Percentiles rank a stretch among this genome's conserved stretches.
Conservation (phyloP, 257 asterid genomes). For the Solanum pimpinellifolium region DNA sequence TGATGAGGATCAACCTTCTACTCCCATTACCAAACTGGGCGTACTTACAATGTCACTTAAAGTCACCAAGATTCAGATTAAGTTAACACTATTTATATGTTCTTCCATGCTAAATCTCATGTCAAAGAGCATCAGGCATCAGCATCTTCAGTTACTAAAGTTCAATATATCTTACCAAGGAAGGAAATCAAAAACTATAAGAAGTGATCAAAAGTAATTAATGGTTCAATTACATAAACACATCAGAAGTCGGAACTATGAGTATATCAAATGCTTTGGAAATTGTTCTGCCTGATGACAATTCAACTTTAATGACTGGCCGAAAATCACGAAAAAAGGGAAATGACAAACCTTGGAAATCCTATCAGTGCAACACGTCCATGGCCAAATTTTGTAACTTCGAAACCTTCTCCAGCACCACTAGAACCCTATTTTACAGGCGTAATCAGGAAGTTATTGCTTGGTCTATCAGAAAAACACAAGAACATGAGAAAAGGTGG, state of each 20-base stretch:
- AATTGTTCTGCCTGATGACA: not conserved
- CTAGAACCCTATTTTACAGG: constrained; percentile 63
- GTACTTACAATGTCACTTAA: not conserved
- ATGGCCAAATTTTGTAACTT: constrained; percentile 95
- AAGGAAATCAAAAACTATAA: not conserved
- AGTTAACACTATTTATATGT: not conserved
- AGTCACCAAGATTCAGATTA: not conserved
- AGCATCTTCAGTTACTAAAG: not conserved
- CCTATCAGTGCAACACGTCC: constrained; percentile 97
- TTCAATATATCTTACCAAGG: not conserved
- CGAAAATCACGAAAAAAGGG: not conserved
- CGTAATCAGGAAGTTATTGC: not conserved
- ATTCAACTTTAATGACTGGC: not conserved
- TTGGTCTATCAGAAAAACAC: not conserved
- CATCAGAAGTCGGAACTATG: not conserved
- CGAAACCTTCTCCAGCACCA: constrained; percentile 99
- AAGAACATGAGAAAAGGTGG: not conserved
- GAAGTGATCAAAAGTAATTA: not conserved
- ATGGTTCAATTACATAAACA: not conserved
- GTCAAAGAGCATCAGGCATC: not conserved
- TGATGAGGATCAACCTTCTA: not conserved
- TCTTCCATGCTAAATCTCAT: not conserved
- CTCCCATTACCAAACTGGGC: not conserved
- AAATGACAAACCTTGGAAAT: constrained; percentile 78
- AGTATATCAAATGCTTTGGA: not conserved